phyloP scores from a whole-genome alignment of 345 rosid genomes.

The Laguncularia racemosa region DNA sequence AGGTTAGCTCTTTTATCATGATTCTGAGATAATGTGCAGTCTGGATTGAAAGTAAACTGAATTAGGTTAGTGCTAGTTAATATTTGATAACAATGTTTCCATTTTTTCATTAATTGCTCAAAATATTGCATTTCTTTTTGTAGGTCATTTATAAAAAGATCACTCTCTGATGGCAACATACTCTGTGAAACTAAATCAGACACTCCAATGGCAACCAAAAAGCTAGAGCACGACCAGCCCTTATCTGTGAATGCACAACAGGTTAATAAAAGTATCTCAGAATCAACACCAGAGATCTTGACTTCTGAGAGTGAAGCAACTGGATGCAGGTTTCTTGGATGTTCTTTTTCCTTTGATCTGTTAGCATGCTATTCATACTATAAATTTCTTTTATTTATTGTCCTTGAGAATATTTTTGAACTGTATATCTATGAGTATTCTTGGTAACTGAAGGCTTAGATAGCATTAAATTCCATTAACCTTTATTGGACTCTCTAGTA shows the following conservation, averaged over 20 bases:
- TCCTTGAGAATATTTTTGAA: too few relatives aligned
- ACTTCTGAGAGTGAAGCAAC: conserved; percentile 38
- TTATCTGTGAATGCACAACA: conserved; percentile 29
- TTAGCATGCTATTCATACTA: neutral
- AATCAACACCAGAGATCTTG: conserved; percentile 55
- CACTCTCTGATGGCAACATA: conserved; percentile 84
- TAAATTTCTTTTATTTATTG: too few relatives aligned
- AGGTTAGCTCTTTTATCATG: neutral
- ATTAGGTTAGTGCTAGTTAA: too few relatives aligned
- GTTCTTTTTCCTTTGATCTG: neutral
- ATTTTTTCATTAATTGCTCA: neutral
- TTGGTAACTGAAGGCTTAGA: too few relatives aligned
- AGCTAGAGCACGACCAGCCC: conserved; percentile 25
- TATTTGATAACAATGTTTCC: neutral
- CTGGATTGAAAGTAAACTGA: too few relatives aligned
- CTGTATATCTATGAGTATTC: too few relatives aligned
- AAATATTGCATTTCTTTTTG: neutral
- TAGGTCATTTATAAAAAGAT: conserved; percentile 73
- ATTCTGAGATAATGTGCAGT: neutral
- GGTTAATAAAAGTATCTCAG: conserved; percentile 42
- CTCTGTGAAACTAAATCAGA: conserved; percentile 30
- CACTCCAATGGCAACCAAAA: conserved; percentile 25
- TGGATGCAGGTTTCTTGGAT: conserved; percentile 40
- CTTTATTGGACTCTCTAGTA: neutral
- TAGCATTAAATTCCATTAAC: too few relatives aligned